Conservation (phyloP, 805 yeast species). For the Pichia deserticola region DNA sequence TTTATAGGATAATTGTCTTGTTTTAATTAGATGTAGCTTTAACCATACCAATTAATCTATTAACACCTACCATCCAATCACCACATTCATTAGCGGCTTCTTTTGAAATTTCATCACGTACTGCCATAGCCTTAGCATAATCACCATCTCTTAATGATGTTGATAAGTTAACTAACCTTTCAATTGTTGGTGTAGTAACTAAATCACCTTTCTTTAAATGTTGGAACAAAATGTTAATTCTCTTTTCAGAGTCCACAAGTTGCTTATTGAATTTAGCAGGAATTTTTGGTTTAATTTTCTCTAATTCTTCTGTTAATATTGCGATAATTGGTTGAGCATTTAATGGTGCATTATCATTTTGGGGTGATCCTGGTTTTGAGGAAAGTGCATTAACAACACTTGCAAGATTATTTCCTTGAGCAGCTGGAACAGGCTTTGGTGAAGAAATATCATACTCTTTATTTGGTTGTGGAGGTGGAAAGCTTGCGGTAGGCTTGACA, state of each 20-base stretch:
- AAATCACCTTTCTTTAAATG: conserved; percentile 69
- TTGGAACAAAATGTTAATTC: conserved; percentile 68
- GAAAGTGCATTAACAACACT: conserved; percentile 6
- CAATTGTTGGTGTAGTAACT: conserved; percentile 49
- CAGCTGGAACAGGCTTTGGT: not conserved
- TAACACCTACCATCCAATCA: conserved; percentile 89
- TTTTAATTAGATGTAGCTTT: conserved; percentile 28
- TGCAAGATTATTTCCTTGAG: not conserved
- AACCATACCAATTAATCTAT: conserved; percentile 74
- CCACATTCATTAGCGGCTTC: conserved; percentile 69
- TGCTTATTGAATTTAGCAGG: conserved; percentile 73
- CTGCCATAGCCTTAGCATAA: conserved; percentile 48
- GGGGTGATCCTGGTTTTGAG: conserved; percentile 15
- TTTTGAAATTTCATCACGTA: conserved; percentile 54
- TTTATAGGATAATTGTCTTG: not conserved
- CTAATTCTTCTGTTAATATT: conserved; percentile 47
- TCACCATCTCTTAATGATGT: conserved; percentile 45
- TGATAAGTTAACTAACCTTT: conserved; percentile 44
- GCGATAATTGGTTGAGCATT: conserved; percentile 52
- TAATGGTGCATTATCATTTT: not conserved
- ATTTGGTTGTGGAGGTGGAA: conserved; percentile 13
- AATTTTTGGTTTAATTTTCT: conserved; percentile 58
- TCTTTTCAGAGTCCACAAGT: conserved; percentile 71
- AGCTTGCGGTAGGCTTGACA: conserved; percentile 4
- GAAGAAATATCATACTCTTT: not conserved